Base-by-base conservation (phyloP, 169 alveolate species). In the Babesia caballi region DNA sequence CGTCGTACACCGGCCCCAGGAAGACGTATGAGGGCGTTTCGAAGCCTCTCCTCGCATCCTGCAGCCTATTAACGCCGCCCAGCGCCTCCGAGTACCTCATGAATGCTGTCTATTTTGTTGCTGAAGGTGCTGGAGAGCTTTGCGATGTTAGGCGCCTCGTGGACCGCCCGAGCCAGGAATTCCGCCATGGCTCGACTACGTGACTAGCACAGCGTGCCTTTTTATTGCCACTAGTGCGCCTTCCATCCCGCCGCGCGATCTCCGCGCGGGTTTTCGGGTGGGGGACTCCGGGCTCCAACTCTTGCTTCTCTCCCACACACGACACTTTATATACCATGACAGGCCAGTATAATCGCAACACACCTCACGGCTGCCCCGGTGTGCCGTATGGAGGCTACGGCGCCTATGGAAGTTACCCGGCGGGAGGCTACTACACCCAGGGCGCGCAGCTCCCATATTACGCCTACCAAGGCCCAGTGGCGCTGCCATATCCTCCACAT, bases 11-110 rank as follows among this genome's bases (percentile, higher is more conserved):
- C 28, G 42, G 32, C 3, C 82, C 82, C 27, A 51, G 47, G 46
- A 71, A 59, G 6, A 71, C 30, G 61, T 11, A 49, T 35, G 82
- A 59, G 3, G 70, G 70, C 21, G 44, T 60, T 17, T 71, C 82
- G 19, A 44, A 56, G 11, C 73, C 73, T 15, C 14, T 27, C 11
- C 25, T 27, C 23, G 57, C 38, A 32, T 54, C 66, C 82, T 71
- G 32, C 19, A 71, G 44, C 2, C 0, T 11, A 17, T 11, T 8
- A 17, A 35, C 58, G 8, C 12, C 14, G 21, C 36, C 32, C n/a
- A 25, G 27, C 4, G 8, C 44, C 5, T 14, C 12, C 4, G 28
- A 9, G 0, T 57, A 56, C 82, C 82, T 56, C 77, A 61, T 41
- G 19, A 8, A 71, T 59, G 14, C 46, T n/a, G 35, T 59, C 74